Evolutionary conservation across 371 early-diverging fungal genomes (phyloP).

Genomic region (Nematocida sp.): DNA sequence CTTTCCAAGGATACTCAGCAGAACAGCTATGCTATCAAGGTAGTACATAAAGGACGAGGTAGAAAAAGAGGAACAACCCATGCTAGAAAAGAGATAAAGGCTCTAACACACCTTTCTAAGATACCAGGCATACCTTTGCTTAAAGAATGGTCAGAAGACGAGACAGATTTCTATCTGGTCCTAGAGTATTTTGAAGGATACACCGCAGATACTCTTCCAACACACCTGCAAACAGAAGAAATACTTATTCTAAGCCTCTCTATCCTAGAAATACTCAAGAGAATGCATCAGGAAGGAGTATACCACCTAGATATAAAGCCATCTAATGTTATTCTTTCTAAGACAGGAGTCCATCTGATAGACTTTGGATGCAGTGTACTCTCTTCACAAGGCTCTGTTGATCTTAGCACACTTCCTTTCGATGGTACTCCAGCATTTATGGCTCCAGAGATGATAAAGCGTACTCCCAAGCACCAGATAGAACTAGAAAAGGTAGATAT

Average conservation of each 20-base stretch:
- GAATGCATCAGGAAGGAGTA: constrained; percentile 26
- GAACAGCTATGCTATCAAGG: constrained; percentile 77
- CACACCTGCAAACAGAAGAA: background rate
- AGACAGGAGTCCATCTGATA: background rate
- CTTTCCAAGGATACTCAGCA: constrained; percentile 67
- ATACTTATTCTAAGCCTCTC: background rate
- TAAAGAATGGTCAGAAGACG: constrained; percentile 32
- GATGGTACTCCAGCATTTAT: constrained; percentile 49
- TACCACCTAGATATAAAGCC: constrained; percentile 50
- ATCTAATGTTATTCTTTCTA: constrained; percentile 14
- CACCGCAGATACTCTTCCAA: background rate
- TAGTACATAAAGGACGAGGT: constrained; percentile 66
- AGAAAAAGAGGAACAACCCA: constrained; percentile 37
- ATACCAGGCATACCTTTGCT: constrained; percentile 1
- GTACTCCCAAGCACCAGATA: background rate
- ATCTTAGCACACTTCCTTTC: constrained; percentile 12
- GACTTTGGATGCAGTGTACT: constrained; percentile 47
- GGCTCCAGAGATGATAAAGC: constrained; percentile 47
- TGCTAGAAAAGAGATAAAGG: constrained; percentile 35
- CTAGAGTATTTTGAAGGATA: constrained; percentile 2
- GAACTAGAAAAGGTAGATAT: constrained; percentile 27
- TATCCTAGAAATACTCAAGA: constrained; percentile 14
- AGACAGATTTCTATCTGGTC: background rate
- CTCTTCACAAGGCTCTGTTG: background rate
- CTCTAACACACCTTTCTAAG: background rate